phyloP scores from a whole-genome alignment of 805 yeast species.

The Saccharomycopsis sp. region DNA sequence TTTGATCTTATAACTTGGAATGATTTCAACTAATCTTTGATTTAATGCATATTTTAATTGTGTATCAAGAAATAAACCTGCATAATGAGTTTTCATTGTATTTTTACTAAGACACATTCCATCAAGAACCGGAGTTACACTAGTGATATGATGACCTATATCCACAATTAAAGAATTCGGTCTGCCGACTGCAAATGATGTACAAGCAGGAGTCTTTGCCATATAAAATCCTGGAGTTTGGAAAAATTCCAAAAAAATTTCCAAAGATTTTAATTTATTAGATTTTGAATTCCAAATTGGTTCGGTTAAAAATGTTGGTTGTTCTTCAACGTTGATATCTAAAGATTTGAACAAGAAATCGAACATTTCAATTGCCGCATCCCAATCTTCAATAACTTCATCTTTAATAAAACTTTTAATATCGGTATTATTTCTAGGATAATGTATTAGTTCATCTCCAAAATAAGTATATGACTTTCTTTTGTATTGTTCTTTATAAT shows the following conservation, averaged over 20 bases:
- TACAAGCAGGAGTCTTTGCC: slow-evolving; percentile 78
- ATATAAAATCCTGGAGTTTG: slow-evolving; percentile 73
- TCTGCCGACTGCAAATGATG: slow-evolving; percentile 80
- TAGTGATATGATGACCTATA: slow-evolving; percentile 66
- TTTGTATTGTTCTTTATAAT: neutral
- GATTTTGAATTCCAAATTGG: slow-evolving; percentile 71
- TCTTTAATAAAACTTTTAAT: slow-evolving; percentile 50
- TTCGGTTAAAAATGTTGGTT: slow-evolving; percentile 76
- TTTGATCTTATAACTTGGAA: slow-evolving; percentile 41
- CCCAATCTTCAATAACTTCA: slow-evolving; percentile 73
- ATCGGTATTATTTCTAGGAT: slow-evolving; percentile 42
- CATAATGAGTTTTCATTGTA: slow-evolving; percentile 60
- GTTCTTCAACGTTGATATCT: slow-evolving; percentile 46
- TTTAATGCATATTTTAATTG: slow-evolving; percentile 11
- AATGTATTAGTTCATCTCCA: slow-evolving; percentile 34
- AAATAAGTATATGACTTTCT: slow-evolving; percentile 23
- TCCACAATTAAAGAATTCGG: slow-evolving; percentile 83
- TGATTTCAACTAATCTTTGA: slow-evolving; percentile 26
- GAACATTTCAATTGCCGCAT: slow-evolving; percentile 70
- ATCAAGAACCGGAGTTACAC: slow-evolving; percentile 76
- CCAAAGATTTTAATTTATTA: slow-evolving; percentile 62
- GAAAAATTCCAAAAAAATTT: slow-evolving; percentile 56
- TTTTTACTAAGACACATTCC: slow-evolving; percentile 67
- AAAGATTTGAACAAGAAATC: slow-evolving; percentile 43
- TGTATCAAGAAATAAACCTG: slow-evolving; percentile 48